Evolutionary conservation across 257 asterid genomes (phyloP), one percentile per base, ranked within the genome.

Genomic region (Salvia hispanica): DNA sequence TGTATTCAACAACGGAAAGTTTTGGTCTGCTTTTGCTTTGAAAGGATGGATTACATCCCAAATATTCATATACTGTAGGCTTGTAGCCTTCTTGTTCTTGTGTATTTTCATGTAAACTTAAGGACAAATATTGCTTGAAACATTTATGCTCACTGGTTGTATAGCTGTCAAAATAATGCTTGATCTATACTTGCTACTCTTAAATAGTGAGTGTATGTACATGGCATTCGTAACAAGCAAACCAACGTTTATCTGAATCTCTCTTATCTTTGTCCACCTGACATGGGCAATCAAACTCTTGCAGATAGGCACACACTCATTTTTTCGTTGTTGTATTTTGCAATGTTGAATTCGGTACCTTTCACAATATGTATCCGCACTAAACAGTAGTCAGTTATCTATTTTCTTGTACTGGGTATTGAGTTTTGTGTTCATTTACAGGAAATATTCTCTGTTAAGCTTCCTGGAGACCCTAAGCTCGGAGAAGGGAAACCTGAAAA

Each of bases 401-500:
- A 45, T 55, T 46, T 28, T 40, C 40, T 36, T 69, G 56, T 79
- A 51, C 45, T 37, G 34, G 60, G 59, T 57, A 78, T 65, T 69
- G 58, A 68, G 55, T 34, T 55, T 58, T 34, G 45, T 62, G 67
- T 42, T 57, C 7, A 33, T 75, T 21, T 47, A 57, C 77, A 93
- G 99, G 99, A 93, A 85, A 85, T 93, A 79, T 93, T 85, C 76
- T 88, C 97, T 42, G 78, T 93, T 64, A 86, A 87, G 86, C 99
- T 93, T 76, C 99, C 99, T 70, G 99, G 99, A 76, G 95, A 93
- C 74, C 99, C 99, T 64, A 93, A 93, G 82, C 95, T 93, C 47
- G 99, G 99, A 62, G 99, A 93, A 83, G 99, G 99, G 67, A 93
- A 93, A 71, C 99, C 99, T 28, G 99, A 93, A 82, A 93, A 90